Conservation (phyloP, 495 filamentous ascomycete genomes). For the Daldinia grandis region DNA sequence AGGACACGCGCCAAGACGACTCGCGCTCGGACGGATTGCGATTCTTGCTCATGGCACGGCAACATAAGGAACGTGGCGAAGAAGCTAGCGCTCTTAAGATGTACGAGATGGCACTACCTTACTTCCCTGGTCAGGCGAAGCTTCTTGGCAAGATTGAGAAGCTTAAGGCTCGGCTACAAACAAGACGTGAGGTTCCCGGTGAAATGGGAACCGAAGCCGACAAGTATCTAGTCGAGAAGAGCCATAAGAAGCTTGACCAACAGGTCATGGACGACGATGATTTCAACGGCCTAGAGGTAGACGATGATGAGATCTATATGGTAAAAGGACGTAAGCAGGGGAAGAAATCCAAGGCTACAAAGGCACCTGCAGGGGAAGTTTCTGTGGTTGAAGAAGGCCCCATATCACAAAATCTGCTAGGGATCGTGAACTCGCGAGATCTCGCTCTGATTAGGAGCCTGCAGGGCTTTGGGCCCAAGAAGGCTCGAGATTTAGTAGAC, state of each 20-base stretch:
- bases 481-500: constrained; percentile 69
- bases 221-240: constrained; percentile 19
- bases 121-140: constrained; percentile 88
- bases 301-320: constrained; percentile 56
- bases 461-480: constrained; percentile 74
- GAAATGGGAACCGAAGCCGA: constrained; percentile 17
- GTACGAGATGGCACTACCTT: constrained; percentile 84
- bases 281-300: constrained; percentile 55
- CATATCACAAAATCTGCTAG: constrained; percentile 70
- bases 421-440: constrained; percentile 88
- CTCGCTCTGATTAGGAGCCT: constrained; percentile 73
- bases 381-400: constrained; percentile 37
- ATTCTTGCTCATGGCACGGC: constrained; percentile 87
- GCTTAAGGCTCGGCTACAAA: constrained; percentile 68
- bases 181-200: constrained; percentile 45
- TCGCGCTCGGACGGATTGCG: constrained; percentile 79
- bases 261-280: constrained; percentile 36
- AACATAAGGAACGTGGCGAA: constrained; percentile 85
- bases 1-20: constrained; percentile 48
- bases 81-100: constrained; percentile 80
- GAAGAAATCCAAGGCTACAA: constrained; percentile 48
- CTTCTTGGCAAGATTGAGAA: constrained; percentile 77
- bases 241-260: constrained; percentile 26
- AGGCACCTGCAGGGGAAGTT: constrained; percentile 19
- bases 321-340: constrained; percentile 45